These are phyloP conservation scores for Apiospora marii DNA, from an alignment of 2,329 filamentous ascomycete genomes.

Conservation along the genomic window DNA sequence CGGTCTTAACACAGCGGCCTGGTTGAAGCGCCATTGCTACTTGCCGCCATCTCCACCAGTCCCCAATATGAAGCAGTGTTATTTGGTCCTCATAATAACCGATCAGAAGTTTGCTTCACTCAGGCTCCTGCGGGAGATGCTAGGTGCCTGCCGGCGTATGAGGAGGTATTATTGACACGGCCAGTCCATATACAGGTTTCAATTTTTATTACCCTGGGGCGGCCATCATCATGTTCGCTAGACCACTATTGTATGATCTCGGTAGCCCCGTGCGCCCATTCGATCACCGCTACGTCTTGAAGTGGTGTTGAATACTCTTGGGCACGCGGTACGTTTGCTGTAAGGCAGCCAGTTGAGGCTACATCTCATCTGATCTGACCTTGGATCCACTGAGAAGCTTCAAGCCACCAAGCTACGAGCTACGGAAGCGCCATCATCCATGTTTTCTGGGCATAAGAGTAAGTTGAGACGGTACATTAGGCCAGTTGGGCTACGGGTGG, in stretches of 20 bases:
- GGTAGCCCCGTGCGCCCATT: not conserved
- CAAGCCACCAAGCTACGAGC: not conserved
- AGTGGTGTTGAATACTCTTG: not conserved
- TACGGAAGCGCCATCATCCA: not conserved
- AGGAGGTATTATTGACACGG: not conserved
- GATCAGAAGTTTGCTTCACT: not conserved
- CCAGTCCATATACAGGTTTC: not conserved
- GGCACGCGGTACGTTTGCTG: not conserved
- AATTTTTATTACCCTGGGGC: not conserved
- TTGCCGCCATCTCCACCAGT: not conserved
- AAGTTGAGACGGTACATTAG: not conserved
- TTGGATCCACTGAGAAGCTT: not conserved
- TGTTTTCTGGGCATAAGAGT: not conserved
- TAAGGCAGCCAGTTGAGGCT: not conserved
- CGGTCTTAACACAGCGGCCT: not conserved
- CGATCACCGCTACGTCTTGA: not conserved
- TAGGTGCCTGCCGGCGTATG: not conserved
- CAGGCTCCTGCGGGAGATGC: not conserved
- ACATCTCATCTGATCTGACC: not conserved
- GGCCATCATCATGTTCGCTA: not conserved
- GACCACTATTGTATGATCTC: not conserved
- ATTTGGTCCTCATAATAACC: not conserved
- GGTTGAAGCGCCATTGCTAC: not conserved
- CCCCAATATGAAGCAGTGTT: not conserved
- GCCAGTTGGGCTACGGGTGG: not conserved